These are phyloP conservation scores for Lathyrus aphaca DNA, from an alignment of 306 rosid species.

Conservation along the genomic window DNA sequence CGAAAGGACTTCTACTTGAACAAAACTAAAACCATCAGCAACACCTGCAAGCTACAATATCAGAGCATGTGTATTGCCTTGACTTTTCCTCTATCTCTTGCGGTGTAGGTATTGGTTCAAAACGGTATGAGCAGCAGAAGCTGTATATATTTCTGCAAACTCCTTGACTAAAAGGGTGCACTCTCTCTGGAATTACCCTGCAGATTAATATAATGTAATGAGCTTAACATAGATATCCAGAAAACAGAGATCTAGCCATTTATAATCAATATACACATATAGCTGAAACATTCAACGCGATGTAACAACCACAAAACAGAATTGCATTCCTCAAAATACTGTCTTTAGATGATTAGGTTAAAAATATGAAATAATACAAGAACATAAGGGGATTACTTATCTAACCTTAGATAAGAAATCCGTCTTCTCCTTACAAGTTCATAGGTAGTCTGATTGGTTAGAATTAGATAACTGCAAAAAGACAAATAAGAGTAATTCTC, in stretches of 20 bases:
- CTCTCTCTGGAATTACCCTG: slow-evolving; percentile 86
- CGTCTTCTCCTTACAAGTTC: slow-evolving; percentile 97
- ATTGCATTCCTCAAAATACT: slow-evolving; percentile 29
- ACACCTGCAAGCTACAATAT: slow-evolving; percentile 71
- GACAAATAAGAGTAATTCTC: slow-evolving; percentile 24
- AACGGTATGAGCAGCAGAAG: slow-evolving; percentile 65
- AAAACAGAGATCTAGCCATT: slow-evolving; percentile 7
- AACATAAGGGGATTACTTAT: slow-evolving; percentile 33
- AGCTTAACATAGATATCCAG: slow-evolving; percentile 23
- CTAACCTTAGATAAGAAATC: slow-evolving; percentile 85
- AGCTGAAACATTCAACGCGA: slow-evolving; percentile 22
- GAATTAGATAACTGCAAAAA: slow-evolving; percentile 79
- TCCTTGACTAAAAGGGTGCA: slow-evolving; percentile 90
- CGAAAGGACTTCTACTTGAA: slow-evolving; percentile 23
- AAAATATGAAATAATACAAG: slow-evolving; percentile 22
- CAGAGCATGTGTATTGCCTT: slow-evolving; percentile 74
- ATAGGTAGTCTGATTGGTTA: slow-evolving; percentile 92
- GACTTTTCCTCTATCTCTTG: slow-evolving; percentile 64
- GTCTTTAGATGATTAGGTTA: slow-evolving; percentile 28
- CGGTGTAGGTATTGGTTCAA: slow-evolving; percentile 70
- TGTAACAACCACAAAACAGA: slow-evolving; percentile 18
- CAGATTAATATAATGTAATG: slow-evolving; percentile 26
- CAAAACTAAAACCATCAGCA: slow-evolving; percentile 55
- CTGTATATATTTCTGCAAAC: slow-evolving; percentile 63
- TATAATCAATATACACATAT: slow-evolving; percentile 17